Evolutionary conservation across 768 basidiomycete species (phyloP).

Genomic region (Clathrus columnatus): DNA sequence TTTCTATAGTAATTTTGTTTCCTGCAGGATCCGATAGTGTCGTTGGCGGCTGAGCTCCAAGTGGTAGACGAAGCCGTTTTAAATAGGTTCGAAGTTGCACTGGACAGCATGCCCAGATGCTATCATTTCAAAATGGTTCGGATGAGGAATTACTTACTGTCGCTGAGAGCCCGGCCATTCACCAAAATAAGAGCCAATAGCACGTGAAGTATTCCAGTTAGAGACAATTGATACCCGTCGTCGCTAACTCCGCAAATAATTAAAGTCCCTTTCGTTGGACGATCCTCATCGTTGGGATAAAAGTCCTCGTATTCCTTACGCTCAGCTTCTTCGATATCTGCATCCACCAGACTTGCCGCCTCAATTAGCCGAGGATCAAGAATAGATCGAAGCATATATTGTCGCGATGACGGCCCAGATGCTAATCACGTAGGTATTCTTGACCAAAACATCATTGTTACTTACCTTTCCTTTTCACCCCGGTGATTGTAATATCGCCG

Average conservation of each 20-base stretch:
- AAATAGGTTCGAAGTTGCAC: conserved; percentile 67
- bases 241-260: conserved; percentile 50
- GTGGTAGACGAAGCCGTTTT: conserved; percentile 55
- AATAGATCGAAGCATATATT: conserved; percentile 74
- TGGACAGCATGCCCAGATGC: conserved; percentile 21
- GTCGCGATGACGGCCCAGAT: conserved; percentile 55
- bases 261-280: conserved; percentile 57
- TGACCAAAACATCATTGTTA: not conserved
- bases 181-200: conserved; percentile 81
- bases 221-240: conserved; percentile 52
- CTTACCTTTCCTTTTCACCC: conserved; percentile 61
- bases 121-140: conserved; percentile 1
- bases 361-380: conserved; percentile 57
- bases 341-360: conserved; percentile 44
- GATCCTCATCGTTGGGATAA: conserved; percentile 40
- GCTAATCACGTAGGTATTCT: conserved; percentile 25
- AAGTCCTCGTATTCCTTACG: conserved; percentile 38
- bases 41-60: conserved; percentile 4
- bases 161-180: conserved; percentile 61
- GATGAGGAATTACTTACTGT: conserved; percentile 47
- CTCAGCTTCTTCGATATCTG: conserved; percentile 35
- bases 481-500: conserved; percentile 40
- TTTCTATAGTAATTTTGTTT: conserved; percentile 46
- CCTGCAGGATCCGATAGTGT: conserved; percentile 23
- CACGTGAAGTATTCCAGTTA: conserved; percentile 69